Evolutionary conservation across 495 filamentous ascomycete species (phyloP), one percentile per base, ranked within the genome.

Genomic region (Xylaria intraflava): DNA sequence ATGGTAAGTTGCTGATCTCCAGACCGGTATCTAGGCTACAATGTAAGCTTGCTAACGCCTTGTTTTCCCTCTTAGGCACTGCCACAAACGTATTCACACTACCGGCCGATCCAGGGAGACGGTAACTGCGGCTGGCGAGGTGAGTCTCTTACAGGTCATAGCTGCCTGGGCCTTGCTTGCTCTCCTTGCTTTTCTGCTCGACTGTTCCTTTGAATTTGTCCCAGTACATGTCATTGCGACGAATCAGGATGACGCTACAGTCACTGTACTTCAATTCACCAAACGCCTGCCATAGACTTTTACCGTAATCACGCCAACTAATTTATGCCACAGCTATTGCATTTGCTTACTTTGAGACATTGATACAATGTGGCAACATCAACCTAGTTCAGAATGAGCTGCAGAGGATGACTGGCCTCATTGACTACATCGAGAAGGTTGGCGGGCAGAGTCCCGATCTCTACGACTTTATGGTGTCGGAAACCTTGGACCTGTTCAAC

Each of bases 91-190:
- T 95, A 94, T 65, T 88, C 89, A 14, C 83, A 90, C 61, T 93
- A 88, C 61, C 88, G 93, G 38, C 85, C 85, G 3, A 84, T 95
- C 70, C 85, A 84, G 66, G 91, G 93, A 19, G 93, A 98, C 72
- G 93, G 93, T 33, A 91, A 94, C 64, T 98, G 93, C 73, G 93
- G 93, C 58, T 98, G 93, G 92, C 80, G 93, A 85, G 93, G 92
- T 96, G 80, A 66, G 69, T 72, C n/a, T 22, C 17, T 40, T 23
- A 6, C 35, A 29, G 30, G 19, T 36, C 10, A 33, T 55, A 39
- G 56, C 20, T 59, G 40, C 30, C 30, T 31, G 6, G 48, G 7
- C 24, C 26, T 11, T 23, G 31, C 17, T 19, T 6, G 9, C 2
- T 7, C 14, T 47, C 3, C 9, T 27, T 44, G n/a, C 29, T 27